phyloP scores from a whole-genome alignment of 2,329 filamentous ascomycete species.

The Coniochaeta sp. region DNA sequence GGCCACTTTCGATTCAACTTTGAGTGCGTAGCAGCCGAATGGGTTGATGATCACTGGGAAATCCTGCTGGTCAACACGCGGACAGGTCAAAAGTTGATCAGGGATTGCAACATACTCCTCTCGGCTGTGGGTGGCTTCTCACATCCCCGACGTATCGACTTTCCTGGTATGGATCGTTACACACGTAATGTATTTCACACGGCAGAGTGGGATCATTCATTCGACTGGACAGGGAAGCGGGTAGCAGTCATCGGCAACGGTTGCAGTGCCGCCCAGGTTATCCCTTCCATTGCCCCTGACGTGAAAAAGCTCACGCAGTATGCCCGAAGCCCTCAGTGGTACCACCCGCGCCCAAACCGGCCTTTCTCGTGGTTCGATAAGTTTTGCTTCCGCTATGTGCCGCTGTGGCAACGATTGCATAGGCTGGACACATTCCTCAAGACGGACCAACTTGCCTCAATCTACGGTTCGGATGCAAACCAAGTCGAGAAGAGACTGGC shows the following conservation, averaged over 20 bases:
- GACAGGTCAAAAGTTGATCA: slow-evolving; percentile 9
- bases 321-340: slow-evolving; percentile 18
- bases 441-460: slow-evolving; percentile 13
- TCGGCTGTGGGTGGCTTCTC: slow-evolving; percentile 20
- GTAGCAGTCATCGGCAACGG: slow-evolving; percentile 30
- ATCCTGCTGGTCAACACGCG: slow-evolving; percentile 12
- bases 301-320: slow-evolving; percentile 18
- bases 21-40: slow-evolving; percentile 16
- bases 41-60: slow-evolving; percentile 14
- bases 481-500: slow-evolving; percentile 8
- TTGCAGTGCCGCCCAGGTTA: slow-evolving; percentile 27
- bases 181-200: slow-evolving; percentile 27
- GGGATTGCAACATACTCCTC: slow-evolving; percentile 15
- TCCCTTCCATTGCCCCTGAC: slow-evolving; percentile 22
- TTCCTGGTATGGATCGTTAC: slow-evolving; percentile 23
- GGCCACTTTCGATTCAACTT: slow-evolving; percentile 13
- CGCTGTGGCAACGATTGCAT: slow-evolving; percentile 12
- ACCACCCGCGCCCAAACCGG: slow-evolving; percentile 16
- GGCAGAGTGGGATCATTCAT: slow-evolving; percentile 24
- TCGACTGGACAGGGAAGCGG: slow-evolving; percentile 20
- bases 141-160: slow-evolving; percentile 16
- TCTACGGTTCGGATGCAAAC: slow-evolving; percentile 6
- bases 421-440: slow-evolving; percentile 15
- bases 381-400: slow-evolving; percentile 15
- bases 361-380: slow-evolving; percentile 11